A percentile compares a stretch with the other conserved stretches of the same genome.
Evolutionary conservation across 495 filamentous ascomycete genomes (phyloP).

Genomic region (Aspergillus baeticus): DNA sequence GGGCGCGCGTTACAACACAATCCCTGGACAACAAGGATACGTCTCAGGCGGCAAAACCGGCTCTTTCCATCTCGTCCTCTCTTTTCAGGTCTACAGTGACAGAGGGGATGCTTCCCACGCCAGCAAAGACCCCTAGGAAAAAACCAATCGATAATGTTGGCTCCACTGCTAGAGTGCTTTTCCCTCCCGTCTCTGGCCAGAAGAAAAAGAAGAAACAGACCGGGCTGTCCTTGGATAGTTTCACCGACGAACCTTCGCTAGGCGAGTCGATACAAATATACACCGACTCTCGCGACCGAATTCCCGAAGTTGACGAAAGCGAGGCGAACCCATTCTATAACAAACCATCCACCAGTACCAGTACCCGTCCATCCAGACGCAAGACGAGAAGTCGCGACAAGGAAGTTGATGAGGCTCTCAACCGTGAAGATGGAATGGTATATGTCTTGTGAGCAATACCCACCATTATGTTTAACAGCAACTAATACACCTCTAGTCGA

Average conservation of each 20-base stretch:
- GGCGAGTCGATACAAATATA: constrained; percentile 70
- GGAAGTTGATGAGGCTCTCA: constrained; percentile 59
- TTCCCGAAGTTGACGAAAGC: constrained; percentile 67
- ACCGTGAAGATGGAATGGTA: constrained; percentile 74
- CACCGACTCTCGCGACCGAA: constrained; percentile 83
- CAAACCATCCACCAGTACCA: constrained; percentile 32
- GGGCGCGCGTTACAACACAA: constrained; percentile 12
- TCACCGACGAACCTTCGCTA: constrained; percentile 51
- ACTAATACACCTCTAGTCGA: constrained; percentile 59
- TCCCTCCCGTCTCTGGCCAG: constrained; percentile 51
- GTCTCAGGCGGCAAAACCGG: constrained; percentile 18
- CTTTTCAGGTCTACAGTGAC: constrained; percentile 27
- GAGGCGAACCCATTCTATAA: constrained; percentile 76
- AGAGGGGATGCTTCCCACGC: constrained; percentile 74
- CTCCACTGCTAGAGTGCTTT: constrained; percentile 72
- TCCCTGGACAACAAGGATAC: constrained; percentile 23
- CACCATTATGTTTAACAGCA: not conserved
- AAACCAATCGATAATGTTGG: constrained; percentile 57
- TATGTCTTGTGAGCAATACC: constrained; percentile 76
- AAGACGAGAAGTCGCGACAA: constrained; percentile 45
- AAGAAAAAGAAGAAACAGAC: constrained; percentile 54
- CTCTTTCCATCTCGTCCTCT: constrained; percentile 16
- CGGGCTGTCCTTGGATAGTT: constrained; percentile 70
- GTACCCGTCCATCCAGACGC: constrained; percentile 37
- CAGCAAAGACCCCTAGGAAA: constrained; percentile 81